Base-by-base conservation (phyloP, 2,329 filamentous ascomycete genomes). In the Aspergillus sp. region DNA sequence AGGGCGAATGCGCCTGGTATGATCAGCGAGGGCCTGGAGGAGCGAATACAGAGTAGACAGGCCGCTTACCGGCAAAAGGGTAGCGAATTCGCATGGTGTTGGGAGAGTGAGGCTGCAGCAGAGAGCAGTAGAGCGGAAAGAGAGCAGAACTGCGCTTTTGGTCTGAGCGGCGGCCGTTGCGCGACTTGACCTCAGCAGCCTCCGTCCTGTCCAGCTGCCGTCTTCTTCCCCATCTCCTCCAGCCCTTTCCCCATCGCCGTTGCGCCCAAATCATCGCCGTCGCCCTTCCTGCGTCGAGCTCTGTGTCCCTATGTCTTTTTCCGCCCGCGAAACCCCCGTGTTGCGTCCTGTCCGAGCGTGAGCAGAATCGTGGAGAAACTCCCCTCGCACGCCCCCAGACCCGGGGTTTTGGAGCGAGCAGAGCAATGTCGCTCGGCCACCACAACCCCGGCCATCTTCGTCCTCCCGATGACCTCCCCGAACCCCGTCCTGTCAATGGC, bases 11-110 rank as follows among this genome's bases (percentile, higher is more conserved):
- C 70, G 55, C 75, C 82, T 88, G 51, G 17, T 19, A n/a, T n/a
- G n/a, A n/a, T n/a, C n/a, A n/a, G n/a, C n/a, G n/a, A n/a, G n/a
- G n/a, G n/a, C n/a, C n/a, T n/a, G n/a, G n/a, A n/a, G n/a, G n/a
- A n/a, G n/a, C n/a, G n/a, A n/a, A n/a, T n/a, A n/a, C n/a, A 29
- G 33, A 13, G 25, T 8, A 30, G 12, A 27, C 25, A 16, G 29
- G 33, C 29, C 40, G 66, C 75, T 53, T 68, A 91, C 88, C 84
- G 66, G 86, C 86, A 57, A 94, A 93, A 34, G 83, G 82, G 51
- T 86, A 75, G 54, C 88, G 78, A 66, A 95, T 85, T 61, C 84
- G 82, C 82, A 93, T 91, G 15, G 44, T 59, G 45, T 24, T 28
- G 37, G 35, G n/a, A 15, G 15, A 28, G 13, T 29, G 32, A 20